Base-by-base conservation (phyloP, 352 stramenopile genomes). In the Pythium apleroticum region DNA sequence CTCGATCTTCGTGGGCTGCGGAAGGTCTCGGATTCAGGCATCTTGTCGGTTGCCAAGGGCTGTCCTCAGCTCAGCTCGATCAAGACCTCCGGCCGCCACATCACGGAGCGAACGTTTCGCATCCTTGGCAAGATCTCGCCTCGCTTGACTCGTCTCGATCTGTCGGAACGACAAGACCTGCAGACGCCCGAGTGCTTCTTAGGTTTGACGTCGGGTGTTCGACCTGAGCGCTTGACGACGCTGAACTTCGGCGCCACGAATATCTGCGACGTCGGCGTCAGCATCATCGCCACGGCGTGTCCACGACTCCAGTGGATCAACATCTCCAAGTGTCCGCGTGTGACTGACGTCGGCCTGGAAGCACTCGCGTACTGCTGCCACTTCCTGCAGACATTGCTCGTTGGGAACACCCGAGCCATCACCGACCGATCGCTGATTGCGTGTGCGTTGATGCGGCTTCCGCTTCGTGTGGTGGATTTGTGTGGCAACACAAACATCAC, bases 401-500 rank as follows among this genome's bases (percentile, higher is more conserved):
- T 89, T 0, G 60, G 77, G 5, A 76, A 79, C 53, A 75, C 66
- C 19, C 71, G 58, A 15, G 68, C 66, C 7, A 71, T 93, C 25
- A 84, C 81, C 4, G 80, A 93, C 43, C 64, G 66, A 25, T 66
- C 78, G 4, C 67, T 90, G 0, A 54, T 73, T 0, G 80, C 80
- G 10, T 75, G 76, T 11, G 84, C 78, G 11, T 41, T 67, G 14
- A 78, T 80, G 1, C 68, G 76, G 11, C 65, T 89, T 0, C 74
- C 80, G 5, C 50, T 93, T 15, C 62, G 66, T 24, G 27, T 70
- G 0, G 12, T 93, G 1, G 84, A 92, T 43, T 56, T 93, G 9
- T 80, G 60, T 57, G 81, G 76, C 30, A 90, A 93, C 58, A 78
- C 68, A 2, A 78, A 73, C 50, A 77, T 93, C 65, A 89, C 78